Base-by-base conservation (phyloP, 805 yeast species). In the Barnettozyma siamensis region DNA sequence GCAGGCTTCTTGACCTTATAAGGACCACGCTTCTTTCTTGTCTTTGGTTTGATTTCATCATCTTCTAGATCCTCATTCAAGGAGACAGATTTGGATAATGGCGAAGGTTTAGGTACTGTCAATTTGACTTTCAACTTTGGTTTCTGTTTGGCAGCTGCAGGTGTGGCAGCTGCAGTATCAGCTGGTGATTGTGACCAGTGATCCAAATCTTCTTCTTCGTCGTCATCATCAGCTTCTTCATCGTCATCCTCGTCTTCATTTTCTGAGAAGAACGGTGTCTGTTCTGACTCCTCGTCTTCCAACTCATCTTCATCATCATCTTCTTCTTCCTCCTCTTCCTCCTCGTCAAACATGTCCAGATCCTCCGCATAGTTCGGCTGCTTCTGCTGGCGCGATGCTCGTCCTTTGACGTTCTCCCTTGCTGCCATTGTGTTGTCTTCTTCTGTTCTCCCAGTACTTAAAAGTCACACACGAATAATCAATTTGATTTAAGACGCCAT, bases 171-270 rank as follows among this genome's bases (percentile, higher is more conserved):
- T 23, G n/a, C n/a, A n/a, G n/a, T n/a, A n/a, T n/a, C n/a, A n/a
- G n/a, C n/a, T n/a, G n/a, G n/a, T n/a, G 24, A 9, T 21, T 9
- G 6, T 21, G 6, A 6, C 24, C 24, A 21, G 6, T 21, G 46
- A 7, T 35, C 41, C n/a, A 34, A 33, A 12, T 40, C n/a, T 19
- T 34, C 33, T 2, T 39, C 31, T 19, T 26, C 40, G 16, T 41
- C 49, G 7, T 20, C 28, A 3, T 38, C 43, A 4, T 42, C 46
- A 3, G 42, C 49, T 1, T 45, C 49, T 13, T 47, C 53, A 5
- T 45, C 49, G 4, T 45, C 50, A n/a, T 34, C 44, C 10, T 44
- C 46, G 7, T 40, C 46, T 13, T 46, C 52, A 10, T 48, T 48
- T 4, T 50, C 47, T 4, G 51, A 48, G 3, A 40, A 35, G 3